Evolutionary conservation across 2,329 filamentous ascomycete species (phyloP), one percentile per base, ranked within the genome.

Genomic region (Aureobasidium sp.): DNA sequence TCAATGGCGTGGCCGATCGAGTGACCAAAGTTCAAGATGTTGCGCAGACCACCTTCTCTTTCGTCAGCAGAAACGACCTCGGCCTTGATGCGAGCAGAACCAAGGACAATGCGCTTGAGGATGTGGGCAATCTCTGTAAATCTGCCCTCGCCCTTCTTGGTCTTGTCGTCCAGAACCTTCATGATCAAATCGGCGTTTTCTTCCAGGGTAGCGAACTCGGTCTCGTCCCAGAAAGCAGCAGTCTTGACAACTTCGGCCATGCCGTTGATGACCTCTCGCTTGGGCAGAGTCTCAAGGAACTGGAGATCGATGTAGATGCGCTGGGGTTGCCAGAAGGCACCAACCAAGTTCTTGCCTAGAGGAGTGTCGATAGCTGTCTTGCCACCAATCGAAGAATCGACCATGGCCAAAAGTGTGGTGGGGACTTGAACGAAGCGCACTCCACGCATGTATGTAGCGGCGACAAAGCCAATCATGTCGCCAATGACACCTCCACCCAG

Each of bases 281-380:
- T 87, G 0, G 93, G 92, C 24, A 99, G 80, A 0, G 92, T 96
- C 72, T 96, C 90, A 61, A 99, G 81, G 72, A 99, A 97, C 62
- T 87, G 83, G 65, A 97, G 81, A 74, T 99, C 94, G 69, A 99
- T 92, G 76, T 96, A 99, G 67, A 97, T 92, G 66, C 91, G 87
- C 70, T 88, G 83, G 5, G 94, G 94, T 74, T 99, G 94, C 92
- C 93, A 97, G 76, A 99, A 97, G 37, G 93, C 87, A 4, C 94
- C 94, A 62, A 99, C 87, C 65, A 99, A 78, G 73, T 99, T 99
- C 81, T 99, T 99, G 64, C 94, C 94, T 73, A 92, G 84, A 8
- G 93, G 92, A 0, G 91, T 96, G 73, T 99, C 94, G 74, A 99
- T 97, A 62, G 94, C 94, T 10, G 94, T 99, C 81, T 99, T 99